A percentile compares a stretch with the other conserved stretches of the same genome.
Conservation (phyloP, 75 land plant species). For the Cupressus sempervirens region DNA sequence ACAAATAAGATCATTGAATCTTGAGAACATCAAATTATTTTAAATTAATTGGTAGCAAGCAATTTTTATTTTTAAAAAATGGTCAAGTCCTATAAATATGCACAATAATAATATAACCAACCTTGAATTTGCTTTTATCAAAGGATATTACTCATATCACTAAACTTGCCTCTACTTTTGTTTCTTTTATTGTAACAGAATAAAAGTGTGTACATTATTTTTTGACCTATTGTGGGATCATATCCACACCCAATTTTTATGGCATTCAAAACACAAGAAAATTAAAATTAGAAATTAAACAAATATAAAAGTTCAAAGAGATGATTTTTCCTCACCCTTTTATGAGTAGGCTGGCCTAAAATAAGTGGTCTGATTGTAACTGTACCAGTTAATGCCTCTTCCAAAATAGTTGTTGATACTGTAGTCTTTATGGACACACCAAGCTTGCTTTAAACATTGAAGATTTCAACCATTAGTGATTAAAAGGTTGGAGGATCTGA, state of each 20-base stretch:
- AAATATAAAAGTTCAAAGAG: too few species aligned
- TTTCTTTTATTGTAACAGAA: too few species aligned
- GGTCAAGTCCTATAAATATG: background rate
- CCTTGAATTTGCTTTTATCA: too few species aligned
- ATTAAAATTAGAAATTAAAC: too few species aligned
- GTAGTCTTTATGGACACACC: slow-evolving; percentile 89
- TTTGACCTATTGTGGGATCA: too few species aligned
- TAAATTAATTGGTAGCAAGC: background rate
- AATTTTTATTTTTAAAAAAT: background rate
- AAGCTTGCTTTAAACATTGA: slow-evolving; percentile 38
- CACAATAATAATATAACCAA: slow-evolving; percentile 13
- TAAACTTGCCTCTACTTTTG: too few species aligned
- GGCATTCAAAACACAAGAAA: too few species aligned
- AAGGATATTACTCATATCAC: too few species aligned
- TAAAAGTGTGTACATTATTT: too few species aligned
- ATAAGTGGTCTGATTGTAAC: slow-evolving; percentile 52
- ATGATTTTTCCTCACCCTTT: too few species aligned
- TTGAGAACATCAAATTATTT: background rate
- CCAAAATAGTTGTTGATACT: slow-evolving; percentile 72
- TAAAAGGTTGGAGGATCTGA: background rate
- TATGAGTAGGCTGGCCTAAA: too few species aligned
- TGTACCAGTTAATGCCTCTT: slow-evolving; percentile 77
- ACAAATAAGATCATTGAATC: background rate
- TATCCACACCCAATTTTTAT: too few species aligned
- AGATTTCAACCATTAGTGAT: background rate